phyloP scores from a whole-genome alignment of 192 early-diverging fungal genomes.

The Coemansia biformis region DNA sequence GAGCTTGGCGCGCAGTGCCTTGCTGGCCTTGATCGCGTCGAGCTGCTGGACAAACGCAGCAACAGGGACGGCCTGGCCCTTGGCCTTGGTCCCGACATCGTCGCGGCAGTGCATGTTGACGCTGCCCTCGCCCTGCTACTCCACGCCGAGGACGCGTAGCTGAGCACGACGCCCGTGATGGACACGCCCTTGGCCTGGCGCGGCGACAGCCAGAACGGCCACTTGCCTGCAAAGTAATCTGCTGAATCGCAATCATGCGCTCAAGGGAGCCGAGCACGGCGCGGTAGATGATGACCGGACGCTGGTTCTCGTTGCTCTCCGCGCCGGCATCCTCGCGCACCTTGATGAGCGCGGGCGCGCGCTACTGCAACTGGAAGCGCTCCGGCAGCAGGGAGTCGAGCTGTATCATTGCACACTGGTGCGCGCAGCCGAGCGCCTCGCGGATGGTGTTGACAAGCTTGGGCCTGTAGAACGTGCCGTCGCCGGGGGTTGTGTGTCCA shows the following conservation, averaged over 20 bases:
- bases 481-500: conserved; percentile 92
- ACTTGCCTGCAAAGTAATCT: conserved; percentile 96
- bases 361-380: too few relatives aligned
- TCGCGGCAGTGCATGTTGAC: conserved; percentile 92
- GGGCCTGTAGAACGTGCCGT: conserved; percentile 99
- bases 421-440: conserved; percentile 84
- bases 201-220: conserved; percentile 97
- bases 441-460: conserved; percentile 97
- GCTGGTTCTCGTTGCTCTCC: conserved; percentile 52
- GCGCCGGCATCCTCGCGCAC: conserved; percentile 4
- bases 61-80: conserved; percentile 72
- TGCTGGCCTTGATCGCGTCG: conserved; percentile 61
- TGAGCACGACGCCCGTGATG: conserved; percentile 68
- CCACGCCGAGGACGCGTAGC: conserved; percentile 88
- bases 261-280: conserved; percentile 96
- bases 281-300: conserved; percentile 98
- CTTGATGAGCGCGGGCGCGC: conserved; percentile 46
- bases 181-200: conserved; percentile 89
- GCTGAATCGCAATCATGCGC: conserved; percentile 90
- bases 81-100: conserved; percentile 73
- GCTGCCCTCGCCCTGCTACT: conserved; percentile 67
- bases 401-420: conserved; percentile 97
- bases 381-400: too few relatives aligned
- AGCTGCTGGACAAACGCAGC: conserved; percentile 67
- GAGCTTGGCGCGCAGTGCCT: too few relatives aligned